These are phyloP conservation scores for Cladosporium cucumerinum DNA, from an alignment of 2,329 filamentous ascomycete species.

Conservation along the genomic window DNA sequence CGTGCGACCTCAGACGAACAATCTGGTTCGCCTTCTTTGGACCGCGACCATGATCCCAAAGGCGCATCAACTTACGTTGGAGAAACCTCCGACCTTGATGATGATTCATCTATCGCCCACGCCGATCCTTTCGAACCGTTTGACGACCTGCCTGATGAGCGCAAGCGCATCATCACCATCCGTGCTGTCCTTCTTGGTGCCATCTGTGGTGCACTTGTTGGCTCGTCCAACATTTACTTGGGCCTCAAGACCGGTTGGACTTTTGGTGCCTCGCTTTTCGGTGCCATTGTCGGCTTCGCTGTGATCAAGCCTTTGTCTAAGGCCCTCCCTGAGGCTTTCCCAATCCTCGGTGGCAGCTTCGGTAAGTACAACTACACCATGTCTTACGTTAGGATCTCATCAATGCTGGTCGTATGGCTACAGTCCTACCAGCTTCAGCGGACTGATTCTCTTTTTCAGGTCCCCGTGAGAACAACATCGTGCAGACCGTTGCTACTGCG, in stretches of 20 bases:
- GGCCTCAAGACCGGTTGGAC: slow-evolving; percentile 50
- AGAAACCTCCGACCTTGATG: slow-evolving; percentile 29
- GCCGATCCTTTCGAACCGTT: slow-evolving; percentile 43
- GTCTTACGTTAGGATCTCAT: background rate
- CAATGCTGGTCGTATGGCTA: background rate
- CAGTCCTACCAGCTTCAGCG: background rate
- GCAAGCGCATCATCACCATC: slow-evolving; percentile 52
- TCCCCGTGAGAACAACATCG: slow-evolving; percentile 61
- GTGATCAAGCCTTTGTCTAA: slow-evolving; percentile 55
- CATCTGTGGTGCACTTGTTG: slow-evolving; percentile 57
- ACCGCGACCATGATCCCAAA: slow-evolving; percentile 29
- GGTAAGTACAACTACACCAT: slow-evolving; percentile 24
- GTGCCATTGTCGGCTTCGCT: slow-evolving; percentile 58
- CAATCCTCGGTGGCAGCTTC: slow-evolving; percentile 53
- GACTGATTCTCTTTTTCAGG: slow-evolving; percentile 25
- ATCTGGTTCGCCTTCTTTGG: background rate
- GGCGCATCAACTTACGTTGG: slow-evolving; percentile 26
- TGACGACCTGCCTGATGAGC: slow-evolving; percentile 43
- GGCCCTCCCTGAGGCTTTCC: slow-evolving; percentile 46
- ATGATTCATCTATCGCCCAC: slow-evolving; percentile 27
- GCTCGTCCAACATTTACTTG: slow-evolving; percentile 61
- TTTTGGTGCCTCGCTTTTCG: slow-evolving; percentile 37
- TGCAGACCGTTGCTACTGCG: slow-evolving; percentile 58
- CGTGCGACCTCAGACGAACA: background rate
- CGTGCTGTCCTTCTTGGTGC: slow-evolving; percentile 56